These are phyloP conservation scores for Cladosporium sp. DNA, from an alignment of 2,329 filamentous ascomycete genomes.

Conservation along the genomic window DNA sequence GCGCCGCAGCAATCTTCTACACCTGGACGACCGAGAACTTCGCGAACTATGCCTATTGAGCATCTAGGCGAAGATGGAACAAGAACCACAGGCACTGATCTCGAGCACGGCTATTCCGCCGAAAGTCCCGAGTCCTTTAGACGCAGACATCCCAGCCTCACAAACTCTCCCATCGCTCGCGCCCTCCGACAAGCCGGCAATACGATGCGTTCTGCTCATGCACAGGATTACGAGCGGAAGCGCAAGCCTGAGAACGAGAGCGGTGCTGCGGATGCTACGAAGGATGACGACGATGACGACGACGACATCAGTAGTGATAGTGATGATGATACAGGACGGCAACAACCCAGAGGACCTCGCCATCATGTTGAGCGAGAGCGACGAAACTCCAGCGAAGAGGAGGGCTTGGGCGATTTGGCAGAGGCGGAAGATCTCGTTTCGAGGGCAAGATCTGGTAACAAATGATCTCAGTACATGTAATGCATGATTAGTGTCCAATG, in stretches of 20 bases:
- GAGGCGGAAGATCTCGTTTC: slow-evolving; percentile 6
- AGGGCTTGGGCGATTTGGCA: neutral
- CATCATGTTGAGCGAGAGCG: neutral
- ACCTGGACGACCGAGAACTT: neutral
- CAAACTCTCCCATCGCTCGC: slow-evolving; percentile 34
- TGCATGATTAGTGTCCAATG: too few species aligned
- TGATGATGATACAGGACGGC: neutral
- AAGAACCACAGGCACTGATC: slow-evolving; percentile 18
- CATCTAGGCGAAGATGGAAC: slow-evolving; percentile 4
- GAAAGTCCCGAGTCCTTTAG: slow-evolving; percentile 1
- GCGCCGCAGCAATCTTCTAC: neutral
- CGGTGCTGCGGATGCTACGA: slow-evolving; percentile 11
- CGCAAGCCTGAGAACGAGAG: slow-evolving; percentile 48
- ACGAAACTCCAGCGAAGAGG: slow-evolving; percentile 1
- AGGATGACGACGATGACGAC: slow-evolving; percentile 28
- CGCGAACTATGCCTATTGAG: slow-evolving; percentile 15
- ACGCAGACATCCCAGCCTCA: slow-evolving; percentile 15
- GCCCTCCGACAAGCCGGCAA: slow-evolving; percentile 54
- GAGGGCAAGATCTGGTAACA: neutral
- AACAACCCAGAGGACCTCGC: neutral
- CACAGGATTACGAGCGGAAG: slow-evolving; percentile 86
- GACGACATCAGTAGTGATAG: slow-evolving; percentile 22
- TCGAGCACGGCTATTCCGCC: slow-evolving; percentile 21
- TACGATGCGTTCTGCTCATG: slow-evolving; percentile 79
- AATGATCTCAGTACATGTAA: neutral